These are phyloP conservation scores for Calonectria leucothoes DNA, from an alignment of 2,329 filamentous ascomycete genomes.

Conservation along the genomic window DNA sequence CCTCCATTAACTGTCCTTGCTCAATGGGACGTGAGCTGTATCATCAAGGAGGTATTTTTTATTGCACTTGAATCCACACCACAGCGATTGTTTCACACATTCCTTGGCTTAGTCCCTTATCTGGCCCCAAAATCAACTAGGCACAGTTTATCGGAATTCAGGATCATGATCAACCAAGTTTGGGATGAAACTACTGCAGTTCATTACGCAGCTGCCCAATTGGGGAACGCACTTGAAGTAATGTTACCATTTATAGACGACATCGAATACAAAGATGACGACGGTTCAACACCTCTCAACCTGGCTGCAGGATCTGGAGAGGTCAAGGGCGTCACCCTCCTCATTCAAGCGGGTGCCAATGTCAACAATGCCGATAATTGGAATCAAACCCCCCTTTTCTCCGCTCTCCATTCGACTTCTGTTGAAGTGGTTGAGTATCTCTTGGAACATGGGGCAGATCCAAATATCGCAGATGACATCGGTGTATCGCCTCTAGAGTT, in stretches of 20 bases:
- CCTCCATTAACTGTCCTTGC: constrained; percentile 29
- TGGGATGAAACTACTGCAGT: constrained; percentile 33
- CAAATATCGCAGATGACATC: constrained; percentile 15
- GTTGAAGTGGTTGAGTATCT: constrained; percentile 23
- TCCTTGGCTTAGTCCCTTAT: constrained; percentile 9
- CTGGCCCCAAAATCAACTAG: not conserved
- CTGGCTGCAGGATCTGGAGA: constrained; percentile 26
- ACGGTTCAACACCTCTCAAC: constrained; percentile 30
- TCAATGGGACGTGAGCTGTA: constrained; percentile 29
- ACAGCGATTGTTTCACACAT: not conserved
- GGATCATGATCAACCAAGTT: constrained; percentile 22
- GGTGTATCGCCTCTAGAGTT: constrained; percentile 28
- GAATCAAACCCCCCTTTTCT: constrained; percentile 31
- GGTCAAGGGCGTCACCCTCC: constrained; percentile 16
- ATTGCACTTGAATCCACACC: constrained; percentile 7
- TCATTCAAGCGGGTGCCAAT: constrained; percentile 29
- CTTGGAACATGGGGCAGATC: constrained; percentile 29
- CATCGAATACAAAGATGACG: constrained; percentile 24
- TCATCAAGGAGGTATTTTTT: constrained; percentile 28
- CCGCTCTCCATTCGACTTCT: constrained; percentile 23
- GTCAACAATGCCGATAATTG: constrained; percentile 25
- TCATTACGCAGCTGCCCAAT: constrained; percentile 31
- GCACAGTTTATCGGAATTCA: constrained; percentile 11
- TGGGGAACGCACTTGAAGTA: constrained; percentile 24
- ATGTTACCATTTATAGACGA: constrained; percentile 30